Base-by-base conservation (phyloP, 441 rosid genomes). In the Arabidopsis lyrata region DNA sequence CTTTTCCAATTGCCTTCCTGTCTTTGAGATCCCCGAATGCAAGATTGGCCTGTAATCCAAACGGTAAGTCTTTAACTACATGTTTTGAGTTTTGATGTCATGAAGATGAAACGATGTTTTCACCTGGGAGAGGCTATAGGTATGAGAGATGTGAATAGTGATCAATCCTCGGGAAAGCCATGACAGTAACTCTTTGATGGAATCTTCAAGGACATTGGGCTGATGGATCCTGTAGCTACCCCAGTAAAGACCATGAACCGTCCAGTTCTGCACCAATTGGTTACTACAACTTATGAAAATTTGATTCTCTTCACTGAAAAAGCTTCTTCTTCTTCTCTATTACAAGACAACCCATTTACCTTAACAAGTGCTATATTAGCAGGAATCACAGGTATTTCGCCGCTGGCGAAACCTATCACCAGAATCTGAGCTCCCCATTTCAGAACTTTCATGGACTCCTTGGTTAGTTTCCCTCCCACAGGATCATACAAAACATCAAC, bases 221-320 rank as follows among this genome's bases (percentile, higher is more conserved):
- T 50, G 83, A 75, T 92, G 92, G 68, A 83, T 77, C 31, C 42
- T 78, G 80, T 92, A 83, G 88, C 98, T 92, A 16, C 97, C 98
- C 98, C 98, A 90, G 80, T 90, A 92, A 68, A 95, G 95, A 76
- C 99, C 99, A 68, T 95, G 99, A 54, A 95, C 84, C 0, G 99
- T 89, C 97, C 99, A 95, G 83, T 95, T 95, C 99, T 92, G 83
- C 32, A 78, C 6, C 61, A 70, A 48, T 18, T 56, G 45, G 14
- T 62, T 42, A 42, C 15, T 13, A 69, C 29, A 38, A 66, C 18
- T 38, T 16, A 29, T 56, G 12, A 68, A 68, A 31, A 39, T 60
- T 53, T 44, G 31, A 52, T 35, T 73, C 42, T 36, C 45, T 72
- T 69, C 13, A 54, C 45, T 11, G 47, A 49, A 58, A 12, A 47